A percentile compares a stretch with the other conserved stretches of the same genome.
phyloP scores from a whole-genome alignment of 352 stramenopile genomes.

The Phytophthora syringae region DNA sequence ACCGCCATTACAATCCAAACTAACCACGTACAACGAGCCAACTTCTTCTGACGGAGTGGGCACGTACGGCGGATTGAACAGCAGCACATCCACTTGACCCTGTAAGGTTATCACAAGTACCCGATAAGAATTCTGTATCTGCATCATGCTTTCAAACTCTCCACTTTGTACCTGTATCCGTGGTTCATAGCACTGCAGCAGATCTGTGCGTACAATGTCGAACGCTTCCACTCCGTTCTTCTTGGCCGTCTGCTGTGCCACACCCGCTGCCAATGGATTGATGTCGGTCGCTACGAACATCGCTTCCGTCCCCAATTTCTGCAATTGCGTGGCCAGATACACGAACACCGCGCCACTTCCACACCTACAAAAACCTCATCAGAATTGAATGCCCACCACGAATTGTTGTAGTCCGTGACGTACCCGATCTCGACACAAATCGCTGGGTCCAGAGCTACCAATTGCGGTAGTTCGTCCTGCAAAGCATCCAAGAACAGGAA shows the following conservation, averaged over 20 bases:
- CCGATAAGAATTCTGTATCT: neutral
- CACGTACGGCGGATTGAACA: conserved; percentile 99
- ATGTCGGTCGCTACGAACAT: conserved; percentile 93
- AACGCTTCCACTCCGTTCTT: conserved; percentile 82
- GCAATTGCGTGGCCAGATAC: conserved; percentile 82
- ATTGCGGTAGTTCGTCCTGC: conserved; percentile 79
- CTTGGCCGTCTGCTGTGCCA: conserved; percentile 84
- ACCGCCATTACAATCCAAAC: neutral
- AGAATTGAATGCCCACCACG: neutral
- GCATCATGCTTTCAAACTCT: neutral
- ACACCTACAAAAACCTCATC: conserved; percentile 34
- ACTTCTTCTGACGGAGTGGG: conserved; percentile 97
- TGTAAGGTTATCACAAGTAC: conserved; percentile 10
- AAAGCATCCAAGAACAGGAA: conserved; percentile 97
- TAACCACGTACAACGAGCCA: conserved; percentile 71
- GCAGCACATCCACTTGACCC: conserved; percentile 91
- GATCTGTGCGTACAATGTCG: conserved; percentile 88
- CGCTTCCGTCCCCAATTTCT: conserved; percentile 54
- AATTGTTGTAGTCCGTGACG: conserved; percentile 13
- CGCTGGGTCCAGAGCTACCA: conserved; percentile 59
- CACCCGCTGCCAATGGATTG: conserved; percentile 88
- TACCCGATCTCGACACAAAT: conserved; percentile 92
- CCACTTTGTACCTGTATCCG: conserved; percentile 48
- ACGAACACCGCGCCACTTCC: conserved; percentile 72
- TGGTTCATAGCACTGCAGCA: conserved; percentile 69